Evolutionary conservation across 169 alveolate species (phyloP).

Genomic region (Plasmodium gaboni): DNA sequence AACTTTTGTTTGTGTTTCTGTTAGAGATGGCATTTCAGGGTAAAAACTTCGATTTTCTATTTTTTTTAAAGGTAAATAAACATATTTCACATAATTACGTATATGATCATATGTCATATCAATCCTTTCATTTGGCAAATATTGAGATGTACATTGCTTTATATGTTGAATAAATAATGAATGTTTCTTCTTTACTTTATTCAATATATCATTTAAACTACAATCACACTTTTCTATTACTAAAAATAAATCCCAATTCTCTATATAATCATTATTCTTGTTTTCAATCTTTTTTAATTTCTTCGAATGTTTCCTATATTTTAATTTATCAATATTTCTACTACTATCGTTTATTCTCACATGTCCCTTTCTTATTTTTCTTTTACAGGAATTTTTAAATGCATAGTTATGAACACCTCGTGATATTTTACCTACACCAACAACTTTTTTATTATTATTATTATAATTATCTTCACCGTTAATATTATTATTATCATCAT

Average conservation of each 20-base stretch:
- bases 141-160: conserved; percentile 41
- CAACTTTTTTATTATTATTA: too few relatives aligned
- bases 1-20: conserved; percentile 83
- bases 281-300: conserved; percentile 58
- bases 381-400: neutral
- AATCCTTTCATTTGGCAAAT: conserved; percentile 30
- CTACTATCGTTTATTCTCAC: neutral
- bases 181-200: conserved; percentile 34
- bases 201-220: conserved; percentile 51
- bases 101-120: conserved; percentile 61
- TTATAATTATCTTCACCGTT: too few relatives aligned
- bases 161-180: conserved; percentile 27
- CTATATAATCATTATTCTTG: conserved; percentile 43
- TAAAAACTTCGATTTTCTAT: conserved; percentile 21
- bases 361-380: neutral
- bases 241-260: conserved; percentile 64
- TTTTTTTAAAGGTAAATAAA: conserved; percentile 51
- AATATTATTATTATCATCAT: too few relatives aligned
- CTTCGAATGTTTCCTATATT: conserved; percentile 40
- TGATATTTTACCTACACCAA: too few relatives aligned
- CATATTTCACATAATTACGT: conserved; percentile 64
- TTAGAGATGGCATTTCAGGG: conserved; percentile 82
- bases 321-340: conserved; percentile 35
- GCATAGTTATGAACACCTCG: neutral
- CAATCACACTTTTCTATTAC: conserved; percentile 75